These are phyloP conservation scores for Cordyceps cicadae DNA, from an alignment of 2,329 filamentous ascomycete species.

Conservation along the genomic window DNA sequence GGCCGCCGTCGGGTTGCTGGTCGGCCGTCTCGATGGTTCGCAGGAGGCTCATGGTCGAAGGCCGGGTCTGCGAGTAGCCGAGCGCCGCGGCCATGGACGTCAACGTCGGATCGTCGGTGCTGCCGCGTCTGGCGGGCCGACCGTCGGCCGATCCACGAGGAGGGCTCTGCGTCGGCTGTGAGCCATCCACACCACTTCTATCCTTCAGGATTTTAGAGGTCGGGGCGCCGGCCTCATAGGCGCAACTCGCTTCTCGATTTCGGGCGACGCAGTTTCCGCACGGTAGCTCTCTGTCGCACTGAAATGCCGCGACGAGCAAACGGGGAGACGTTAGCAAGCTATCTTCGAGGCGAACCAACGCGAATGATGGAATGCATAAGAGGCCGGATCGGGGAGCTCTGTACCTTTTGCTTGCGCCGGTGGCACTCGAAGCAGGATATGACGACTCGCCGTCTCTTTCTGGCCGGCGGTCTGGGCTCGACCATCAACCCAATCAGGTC, in stretches of 20 bases:
- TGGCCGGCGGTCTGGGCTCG: slow-evolving; percentile 28
- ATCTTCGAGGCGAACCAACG: background rate
- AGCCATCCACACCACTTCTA: background rate
- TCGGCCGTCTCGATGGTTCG: slow-evolving; percentile 43
- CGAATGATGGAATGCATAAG: background rate
- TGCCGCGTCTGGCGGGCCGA: background rate
- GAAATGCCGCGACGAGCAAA: background rate
- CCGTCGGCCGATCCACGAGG: background rate
- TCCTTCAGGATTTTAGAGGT: slow-evolving; percentile 18
- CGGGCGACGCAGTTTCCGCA: slow-evolving; percentile 52
- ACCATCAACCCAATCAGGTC: slow-evolving; percentile 12
- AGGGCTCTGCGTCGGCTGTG: background rate
- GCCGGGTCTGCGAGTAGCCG: slow-evolving; percentile 44
- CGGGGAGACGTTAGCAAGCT: background rate
- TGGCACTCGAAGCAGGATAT: slow-evolving; percentile 59
- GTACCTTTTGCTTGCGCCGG: slow-evolving; percentile 53
- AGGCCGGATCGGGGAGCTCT: too few species aligned
- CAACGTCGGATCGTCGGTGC: slow-evolving; percentile 24
- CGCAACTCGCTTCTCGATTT: slow-evolving; percentile 47
- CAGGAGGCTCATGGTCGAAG: slow-evolving; percentile 48
- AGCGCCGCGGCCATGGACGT: slow-evolving; percentile 38
- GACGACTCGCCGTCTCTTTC: slow-evolving; percentile 51
- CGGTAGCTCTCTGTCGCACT: slow-evolving; percentile 53
- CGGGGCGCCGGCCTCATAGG: slow-evolving; percentile 46
- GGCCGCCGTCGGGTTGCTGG: slow-evolving; percentile 22